Evolutionary conservation across 148 eudicot genomes (phyloP).

Genomic region (Camellia lanceoleosa): DNA sequence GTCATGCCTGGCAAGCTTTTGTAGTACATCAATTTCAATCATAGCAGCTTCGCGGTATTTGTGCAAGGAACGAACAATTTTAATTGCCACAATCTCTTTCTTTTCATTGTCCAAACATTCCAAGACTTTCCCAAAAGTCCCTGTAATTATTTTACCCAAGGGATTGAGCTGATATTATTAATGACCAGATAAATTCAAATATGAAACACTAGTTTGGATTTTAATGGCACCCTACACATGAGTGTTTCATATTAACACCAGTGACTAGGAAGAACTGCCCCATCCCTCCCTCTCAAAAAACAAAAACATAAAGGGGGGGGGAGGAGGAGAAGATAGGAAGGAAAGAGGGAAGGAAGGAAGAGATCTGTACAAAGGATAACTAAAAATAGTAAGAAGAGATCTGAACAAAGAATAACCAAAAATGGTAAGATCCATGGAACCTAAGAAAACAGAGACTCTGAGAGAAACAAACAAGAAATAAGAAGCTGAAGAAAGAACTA

Average conservation of each 20-base stretch:
- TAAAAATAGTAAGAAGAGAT: too few relatives aligned
- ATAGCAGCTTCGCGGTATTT: constrained; percentile 66
- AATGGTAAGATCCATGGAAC: too few relatives aligned
- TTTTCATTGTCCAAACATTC: constrained; percentile 55
- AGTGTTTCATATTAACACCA: background rate
- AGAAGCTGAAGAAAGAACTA: too few relatives aligned
- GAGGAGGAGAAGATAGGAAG: too few relatives aligned
- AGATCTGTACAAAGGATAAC: too few relatives aligned
- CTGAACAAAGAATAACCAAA: too few relatives aligned
- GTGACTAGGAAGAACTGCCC: background rate
- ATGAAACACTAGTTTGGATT: background rate
- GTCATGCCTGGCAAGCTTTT: constrained; percentile 48
- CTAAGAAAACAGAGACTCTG: too few relatives aligned
- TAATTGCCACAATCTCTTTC: constrained; percentile 56
- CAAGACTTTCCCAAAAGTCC: constrained; percentile 58
- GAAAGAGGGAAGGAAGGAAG: too few relatives aligned
- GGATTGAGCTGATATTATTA: background rate
- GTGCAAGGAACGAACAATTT: constrained; percentile 49
- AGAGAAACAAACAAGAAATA: too few relatives aligned
- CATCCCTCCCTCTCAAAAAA: background rate
- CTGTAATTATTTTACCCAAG: constrained; percentile 22
- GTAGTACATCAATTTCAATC: constrained; percentile 57
- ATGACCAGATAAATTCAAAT: background rate
- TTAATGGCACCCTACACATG: background rate
- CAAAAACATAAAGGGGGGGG: background rate